Evolutionary conservation across 2,329 filamentous ascomycete genomes (phyloP).

Genomic region (Thielaviopsis ethacetica): DNA sequence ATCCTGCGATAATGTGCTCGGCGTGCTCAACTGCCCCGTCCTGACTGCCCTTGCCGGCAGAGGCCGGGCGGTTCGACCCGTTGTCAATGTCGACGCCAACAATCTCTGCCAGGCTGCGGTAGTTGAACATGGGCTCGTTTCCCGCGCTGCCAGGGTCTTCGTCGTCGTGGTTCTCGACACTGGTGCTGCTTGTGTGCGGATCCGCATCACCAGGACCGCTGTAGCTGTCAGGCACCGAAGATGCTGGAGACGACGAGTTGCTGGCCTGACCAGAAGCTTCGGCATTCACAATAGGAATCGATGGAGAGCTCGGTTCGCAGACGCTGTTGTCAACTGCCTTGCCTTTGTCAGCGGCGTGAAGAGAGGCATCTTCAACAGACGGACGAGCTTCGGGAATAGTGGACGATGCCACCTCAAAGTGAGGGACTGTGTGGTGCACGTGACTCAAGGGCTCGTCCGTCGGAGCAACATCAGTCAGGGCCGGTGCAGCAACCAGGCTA

Average conservation of each 20-base stretch:
- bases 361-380: conserved; percentile 20
- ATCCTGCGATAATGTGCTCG: not conserved
- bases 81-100: conserved; percentile 44
- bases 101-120: conserved; percentile 70
- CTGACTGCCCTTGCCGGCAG: conserved; percentile 2
- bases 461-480: not conserved
- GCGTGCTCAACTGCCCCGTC: conserved; percentile 1
- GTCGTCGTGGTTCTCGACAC: conserved; percentile 32
- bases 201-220: conserved; percentile 25
- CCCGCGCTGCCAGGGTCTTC: conserved; percentile 32
- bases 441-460: not conserved
- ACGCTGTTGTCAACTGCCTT: conserved; percentile 47
- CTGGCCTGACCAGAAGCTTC: conserved; percentile 68
- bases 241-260: conserved; percentile 69
- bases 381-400: conserved; percentile 17
- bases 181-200: conserved; percentile 38
- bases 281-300: conserved; percentile 19
- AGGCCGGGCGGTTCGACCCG: not conserved
- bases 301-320: conserved; percentile 7
- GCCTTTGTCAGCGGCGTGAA: conserved; percentile 36
- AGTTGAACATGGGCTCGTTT: conserved; percentile 78
- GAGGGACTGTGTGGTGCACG: conserved; percentile 19
- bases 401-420: conserved; percentile 31
- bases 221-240: conserved; percentile 46
- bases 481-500: not conserved